phyloP scores from a whole-genome alignment of 345 rosid species.

The Euphorbia pulcherrima region DNA sequence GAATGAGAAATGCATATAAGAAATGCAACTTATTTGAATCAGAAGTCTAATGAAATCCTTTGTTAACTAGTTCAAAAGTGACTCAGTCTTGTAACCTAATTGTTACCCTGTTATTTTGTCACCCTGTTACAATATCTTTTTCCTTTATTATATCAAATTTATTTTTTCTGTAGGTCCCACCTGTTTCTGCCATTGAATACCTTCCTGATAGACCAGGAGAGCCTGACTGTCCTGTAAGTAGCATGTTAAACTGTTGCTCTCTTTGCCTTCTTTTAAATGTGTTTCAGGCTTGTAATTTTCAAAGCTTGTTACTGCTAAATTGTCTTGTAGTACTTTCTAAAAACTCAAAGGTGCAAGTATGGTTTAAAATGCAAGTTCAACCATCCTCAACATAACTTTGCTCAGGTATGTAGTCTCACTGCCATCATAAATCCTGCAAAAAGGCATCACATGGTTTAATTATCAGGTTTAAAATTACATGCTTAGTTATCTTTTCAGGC shows the following conservation, averaged over 20 bases:
- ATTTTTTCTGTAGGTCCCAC: constrained; percentile 54
- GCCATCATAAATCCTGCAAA: neutral
- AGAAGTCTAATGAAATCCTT: neutral
- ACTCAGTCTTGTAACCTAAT: neutral
- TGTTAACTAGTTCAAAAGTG: neutral
- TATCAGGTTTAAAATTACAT: constrained; percentile 16
- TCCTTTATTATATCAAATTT: neutral
- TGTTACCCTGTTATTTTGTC: neutral
- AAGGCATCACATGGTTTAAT: neutral
- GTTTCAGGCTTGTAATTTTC: constrained; percentile 19
- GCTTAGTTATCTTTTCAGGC: constrained; percentile 42
- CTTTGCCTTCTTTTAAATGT: constrained; percentile 12
- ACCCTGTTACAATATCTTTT: neutral
- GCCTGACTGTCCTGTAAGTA: constrained; percentile 92
- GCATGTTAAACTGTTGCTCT: constrained; percentile 8
- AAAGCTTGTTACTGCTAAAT: constrained; percentile 12
- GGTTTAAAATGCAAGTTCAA: constrained; percentile 87
- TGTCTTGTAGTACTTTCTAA: constrained; percentile 66
- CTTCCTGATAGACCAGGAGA: constrained; percentile 85
- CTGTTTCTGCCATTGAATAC: constrained; percentile 40
- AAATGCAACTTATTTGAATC: too few species aligned
- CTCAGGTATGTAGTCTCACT: constrained; percentile 45
- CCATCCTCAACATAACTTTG: constrained; percentile 62
- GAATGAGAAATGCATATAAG: neutral
- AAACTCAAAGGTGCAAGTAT: constrained; percentile 92